Conservation (phyloP, 208 protist species). For the Trypanosoma melophagium region DNA sequence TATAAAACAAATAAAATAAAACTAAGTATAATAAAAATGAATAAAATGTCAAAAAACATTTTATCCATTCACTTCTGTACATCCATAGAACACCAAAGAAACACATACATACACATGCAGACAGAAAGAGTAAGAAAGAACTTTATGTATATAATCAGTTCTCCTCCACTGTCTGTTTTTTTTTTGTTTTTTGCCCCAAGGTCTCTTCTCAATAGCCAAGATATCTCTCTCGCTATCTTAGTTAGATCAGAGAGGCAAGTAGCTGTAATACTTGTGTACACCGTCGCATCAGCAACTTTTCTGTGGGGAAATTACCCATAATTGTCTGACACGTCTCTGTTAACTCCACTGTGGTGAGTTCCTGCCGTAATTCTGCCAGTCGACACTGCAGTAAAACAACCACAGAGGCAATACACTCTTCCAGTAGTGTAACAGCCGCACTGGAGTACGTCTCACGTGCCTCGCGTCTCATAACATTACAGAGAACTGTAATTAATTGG, state of each 20-base stretch:
- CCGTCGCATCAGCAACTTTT: background rate
- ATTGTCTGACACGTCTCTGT: constrained; percentile 10
- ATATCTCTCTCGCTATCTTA: background rate
- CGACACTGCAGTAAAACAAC: constrained; percentile 39
- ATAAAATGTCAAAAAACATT: too few relatives aligned
- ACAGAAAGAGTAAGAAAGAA: too few relatives aligned
- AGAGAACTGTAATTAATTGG: constrained; percentile 6
- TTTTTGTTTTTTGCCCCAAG: too few relatives aligned
- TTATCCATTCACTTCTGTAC: too few relatives aligned
- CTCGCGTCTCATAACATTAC: constrained; percentile 1
- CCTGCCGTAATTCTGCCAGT: constrained; percentile 1
- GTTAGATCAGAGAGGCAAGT: background rate
- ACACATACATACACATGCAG: too few relatives aligned
- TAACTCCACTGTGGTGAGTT: background rate
- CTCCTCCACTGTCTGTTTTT: too few relatives aligned
- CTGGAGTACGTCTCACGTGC: constrained; percentile 32
- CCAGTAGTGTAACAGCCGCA: constrained; percentile 35
- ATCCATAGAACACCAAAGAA: too few relatives aligned
- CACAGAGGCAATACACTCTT: constrained; percentile 37
- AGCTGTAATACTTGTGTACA: constrained; percentile 3
- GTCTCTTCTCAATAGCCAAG: too few relatives aligned
- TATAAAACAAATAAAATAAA: too few relatives aligned
- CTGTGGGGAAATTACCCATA: constrained; percentile 20
- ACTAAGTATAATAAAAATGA: too few relatives aligned
- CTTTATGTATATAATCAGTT: too few relatives aligned